Evolutionary conservation across 495 filamentous ascomycete genomes (phyloP).

Genomic region (Xylaria bambusicola): DNA sequence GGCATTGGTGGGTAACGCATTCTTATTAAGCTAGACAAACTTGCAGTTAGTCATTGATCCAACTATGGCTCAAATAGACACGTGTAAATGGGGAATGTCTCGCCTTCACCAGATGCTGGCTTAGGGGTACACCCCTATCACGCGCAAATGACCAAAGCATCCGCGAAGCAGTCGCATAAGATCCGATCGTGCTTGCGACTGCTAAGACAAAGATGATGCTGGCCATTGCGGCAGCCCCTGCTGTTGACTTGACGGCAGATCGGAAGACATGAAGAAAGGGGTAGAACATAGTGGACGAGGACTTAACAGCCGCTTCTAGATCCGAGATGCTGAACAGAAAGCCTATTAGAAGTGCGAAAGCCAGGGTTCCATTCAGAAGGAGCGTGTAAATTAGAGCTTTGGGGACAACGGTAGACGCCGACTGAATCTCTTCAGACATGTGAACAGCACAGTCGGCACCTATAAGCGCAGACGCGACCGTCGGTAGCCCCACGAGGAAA

Average conservation of each 20-base stretch:
- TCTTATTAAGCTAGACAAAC: too few species aligned
- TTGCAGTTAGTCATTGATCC: too few species aligned
- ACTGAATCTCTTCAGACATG: constrained; percentile 60
- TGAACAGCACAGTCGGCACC: constrained; percentile 20
- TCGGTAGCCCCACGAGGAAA: constrained; percentile 55
- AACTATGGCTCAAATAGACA: too few species aligned
- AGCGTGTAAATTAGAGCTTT: constrained; percentile 54
- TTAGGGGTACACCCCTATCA: constrained; percentile 59
- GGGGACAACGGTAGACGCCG: constrained; percentile 56
- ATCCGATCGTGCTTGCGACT: constrained; percentile 48
- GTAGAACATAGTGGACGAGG: constrained; percentile 49
- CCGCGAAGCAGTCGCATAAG: constrained; percentile 55
- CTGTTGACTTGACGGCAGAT: constrained; percentile 37
- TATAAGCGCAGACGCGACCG: constrained; percentile 34
- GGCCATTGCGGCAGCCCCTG: constrained; percentile 47
- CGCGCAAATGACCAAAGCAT: constrained; percentile 63
- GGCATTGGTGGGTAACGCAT: too few species aligned
- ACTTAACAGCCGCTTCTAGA: constrained; percentile 34
- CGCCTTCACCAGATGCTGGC: constrained; percentile 46
- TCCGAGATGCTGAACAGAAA: constrained; percentile 56
- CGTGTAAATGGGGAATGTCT: background rate
- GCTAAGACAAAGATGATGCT: constrained; percentile 49
- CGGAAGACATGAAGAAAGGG: constrained; percentile 59
- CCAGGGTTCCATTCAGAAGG: constrained; percentile 50
- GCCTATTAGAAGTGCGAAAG: constrained; percentile 54